Evolutionary conservation across 176 grass and related monocot species (phyloP), one percentile per base, ranked within the genome.

Genomic region (Rhynchospora breviuscula): DNA sequence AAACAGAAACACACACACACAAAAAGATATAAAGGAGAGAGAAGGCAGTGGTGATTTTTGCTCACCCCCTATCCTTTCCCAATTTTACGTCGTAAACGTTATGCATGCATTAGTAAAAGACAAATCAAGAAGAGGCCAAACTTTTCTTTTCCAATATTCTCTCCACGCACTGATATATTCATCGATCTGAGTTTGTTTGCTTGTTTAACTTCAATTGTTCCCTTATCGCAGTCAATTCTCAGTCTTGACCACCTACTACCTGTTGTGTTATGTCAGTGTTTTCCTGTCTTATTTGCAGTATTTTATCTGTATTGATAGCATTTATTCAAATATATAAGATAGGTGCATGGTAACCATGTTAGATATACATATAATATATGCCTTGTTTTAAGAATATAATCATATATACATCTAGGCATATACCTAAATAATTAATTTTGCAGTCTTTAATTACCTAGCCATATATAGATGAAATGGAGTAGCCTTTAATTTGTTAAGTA

Each of bases 71-170:
- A 40, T 31, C 9, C 9, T 47, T 72, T 63, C 31, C 18, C 21
- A 63, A 74, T 53, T 18, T 76, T 75, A 56, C 14, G 6, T 40
- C 15, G 7, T 35, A 40, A 60, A 22, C 60, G 1, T 68, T 7
- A 57, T 75, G 51, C 82, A 67, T 46, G 40, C 10, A 57, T 81
- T 25, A 15, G 78, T 59, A 48, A 80, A 73, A 51, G 78, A 87
- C 49, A 87, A 73, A 48, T 61, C 49, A 44, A 49, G 14, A 87
- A 87, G 79, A 83, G 25, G 67, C 64, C 79, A 82, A 82, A 82
- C 59, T 80, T 70, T 58, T 46, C 29, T 47, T 87, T 87, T 82
- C 11, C 60, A 35, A 58, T 80, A 80, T 86, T 68, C 65, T 71
- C 83, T 56, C 73, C 18, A 40, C 10, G 49, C 44, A 79, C 8